Evolutionary conservation across 768 basidiomycete genomes (phyloP).

Genomic region (Hygrophorus pudorinus): DNA sequence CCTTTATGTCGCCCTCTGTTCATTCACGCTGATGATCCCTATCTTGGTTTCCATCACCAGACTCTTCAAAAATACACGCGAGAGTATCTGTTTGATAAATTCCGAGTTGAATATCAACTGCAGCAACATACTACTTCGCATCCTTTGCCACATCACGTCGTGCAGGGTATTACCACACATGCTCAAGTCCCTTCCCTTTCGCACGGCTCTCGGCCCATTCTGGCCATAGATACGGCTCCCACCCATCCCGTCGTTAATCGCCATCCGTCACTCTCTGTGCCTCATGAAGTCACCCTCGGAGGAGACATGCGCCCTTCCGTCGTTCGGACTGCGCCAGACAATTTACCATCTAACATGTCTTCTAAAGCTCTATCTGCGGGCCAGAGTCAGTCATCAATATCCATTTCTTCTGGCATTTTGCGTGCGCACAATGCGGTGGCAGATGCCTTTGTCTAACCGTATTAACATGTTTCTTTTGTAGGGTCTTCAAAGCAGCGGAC

Average conservation of each 20-base stretch:
- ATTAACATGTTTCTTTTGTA: slow-evolving; percentile 18
- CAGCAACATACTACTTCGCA: slow-evolving; percentile 40
- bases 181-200: slow-evolving; percentile 36
- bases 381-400: slow-evolving; percentile 27
- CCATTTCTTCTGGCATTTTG: background rate
- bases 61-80: slow-evolving; percentile 79
- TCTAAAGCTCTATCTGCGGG: slow-evolving; percentile 13
- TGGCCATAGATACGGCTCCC: slow-evolving; percentile 54
- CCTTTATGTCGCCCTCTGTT: slow-evolving; percentile 9
- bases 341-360: slow-evolving; percentile 4
- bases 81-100: slow-evolving; percentile 76
- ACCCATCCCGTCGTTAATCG: slow-evolving; percentile 32
- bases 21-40: slow-evolving; percentile 8
- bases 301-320: slow-evolving; percentile 34
- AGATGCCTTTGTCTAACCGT: slow-evolving; percentile 6
- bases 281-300: slow-evolving; percentile 37
- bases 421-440: no score
- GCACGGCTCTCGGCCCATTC: slow-evolving; percentile 42
- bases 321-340: slow-evolving; percentile 29
- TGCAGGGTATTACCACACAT: slow-evolving; percentile 14
- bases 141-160: slow-evolving; percentile 31
- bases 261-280: slow-evolving; percentile 33
- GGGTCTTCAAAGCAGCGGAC: slow-evolving; percentile 58
- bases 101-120: slow-evolving; percentile 46
- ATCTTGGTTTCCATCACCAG: slow-evolving; percentile 28